These are phyloP conservation scores for Limonium bicolor DNA, from an alignment of 148 eudicot genomes.

Conservation along the genomic window DNA sequence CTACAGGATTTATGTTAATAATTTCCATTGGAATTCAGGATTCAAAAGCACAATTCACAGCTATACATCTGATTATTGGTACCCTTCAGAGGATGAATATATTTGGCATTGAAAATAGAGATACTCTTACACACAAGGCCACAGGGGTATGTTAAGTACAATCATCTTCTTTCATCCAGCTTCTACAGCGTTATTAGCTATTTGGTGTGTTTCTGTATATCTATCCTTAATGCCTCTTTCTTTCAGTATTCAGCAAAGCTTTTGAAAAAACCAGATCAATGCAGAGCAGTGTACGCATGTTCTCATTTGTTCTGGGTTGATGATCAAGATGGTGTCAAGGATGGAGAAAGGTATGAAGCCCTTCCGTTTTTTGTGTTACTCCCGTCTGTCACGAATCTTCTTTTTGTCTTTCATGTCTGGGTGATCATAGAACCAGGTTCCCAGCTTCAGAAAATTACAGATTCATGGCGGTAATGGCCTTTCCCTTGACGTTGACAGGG, in stretches of 20 bases:
- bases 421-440: no score
- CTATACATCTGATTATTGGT: slow-evolving; percentile 94
- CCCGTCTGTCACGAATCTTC: no score
- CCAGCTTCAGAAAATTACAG: no score
- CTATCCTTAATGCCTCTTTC: neutral
- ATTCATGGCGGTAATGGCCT: no score
- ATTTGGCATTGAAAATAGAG: slow-evolving; percentile 91
- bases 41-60: slow-evolving; percentile 97
- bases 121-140: slow-evolving; percentile 94
- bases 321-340: slow-evolving; percentile 87
- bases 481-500: no score
- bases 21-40: slow-evolving; percentile 33
- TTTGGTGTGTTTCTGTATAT: neutral
- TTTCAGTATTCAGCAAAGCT: slow-evolving; percentile 95
- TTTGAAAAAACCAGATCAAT: slow-evolving; percentile 94
- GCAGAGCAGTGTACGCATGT: slow-evolving; percentile 97
- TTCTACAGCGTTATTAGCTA: neutral
- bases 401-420: no score
- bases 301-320: slow-evolving; percentile 99
- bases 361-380: no score
- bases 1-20: neutral
- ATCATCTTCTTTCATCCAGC: neutral
- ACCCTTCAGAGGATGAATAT: slow-evolving; percentile 89
- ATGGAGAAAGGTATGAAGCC: slow-evolving; percentile 76
- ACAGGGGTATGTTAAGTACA: slow-evolving; percentile 99